Percentiles rank a stretch among this genome's conserved stretches.
Conservation (phyloP, 192 early-diverging fungal genomes). For the Obelidium mucronatum region DNA sequence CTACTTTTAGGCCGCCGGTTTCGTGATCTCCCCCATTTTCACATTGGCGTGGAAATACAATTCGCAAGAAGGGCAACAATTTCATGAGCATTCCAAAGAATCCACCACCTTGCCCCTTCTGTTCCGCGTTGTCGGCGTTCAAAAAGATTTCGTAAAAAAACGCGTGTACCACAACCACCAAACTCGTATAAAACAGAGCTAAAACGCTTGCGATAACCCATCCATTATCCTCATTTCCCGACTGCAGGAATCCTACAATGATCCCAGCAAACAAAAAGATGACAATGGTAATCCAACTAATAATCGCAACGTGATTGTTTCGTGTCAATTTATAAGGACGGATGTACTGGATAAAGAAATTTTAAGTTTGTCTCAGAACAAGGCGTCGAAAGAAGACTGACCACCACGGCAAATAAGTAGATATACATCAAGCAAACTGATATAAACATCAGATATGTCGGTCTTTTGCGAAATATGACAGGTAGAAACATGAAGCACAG, state of each 20-base stretch:
- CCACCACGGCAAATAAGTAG: constrained; percentile 23
- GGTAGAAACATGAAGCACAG: constrained; percentile 31
- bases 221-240: constrained; percentile 7
- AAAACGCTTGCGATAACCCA: constrained; percentile 18
- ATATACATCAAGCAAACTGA: constrained; percentile 23
- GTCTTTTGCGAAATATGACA: constrained; percentile 13
- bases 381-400: background rate
- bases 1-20: constrained; percentile 5
- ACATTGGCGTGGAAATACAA: constrained; percentile 1
- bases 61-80: background rate
- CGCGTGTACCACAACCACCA: constrained; percentile 5
- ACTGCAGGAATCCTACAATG: constrained; percentile 17
- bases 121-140: constrained; percentile 1
- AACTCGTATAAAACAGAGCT: constrained; percentile 12
- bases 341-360: background rate
- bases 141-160: constrained; percentile 21
- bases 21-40: background rate
- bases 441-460: constrained; percentile 27
- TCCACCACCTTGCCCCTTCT: constrained; percentile 7
- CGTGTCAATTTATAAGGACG: constrained; percentile 2
- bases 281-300: constrained; percentile 29
- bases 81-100: background rate
- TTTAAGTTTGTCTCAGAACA: background rate
- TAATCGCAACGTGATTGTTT: constrained; percentile 25
- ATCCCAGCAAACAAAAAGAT: constrained; percentile 30